Evolutionary conservation across 2,329 filamentous ascomycete species (phyloP).

Genomic region (Coniochaeta pulveracea): DNA sequence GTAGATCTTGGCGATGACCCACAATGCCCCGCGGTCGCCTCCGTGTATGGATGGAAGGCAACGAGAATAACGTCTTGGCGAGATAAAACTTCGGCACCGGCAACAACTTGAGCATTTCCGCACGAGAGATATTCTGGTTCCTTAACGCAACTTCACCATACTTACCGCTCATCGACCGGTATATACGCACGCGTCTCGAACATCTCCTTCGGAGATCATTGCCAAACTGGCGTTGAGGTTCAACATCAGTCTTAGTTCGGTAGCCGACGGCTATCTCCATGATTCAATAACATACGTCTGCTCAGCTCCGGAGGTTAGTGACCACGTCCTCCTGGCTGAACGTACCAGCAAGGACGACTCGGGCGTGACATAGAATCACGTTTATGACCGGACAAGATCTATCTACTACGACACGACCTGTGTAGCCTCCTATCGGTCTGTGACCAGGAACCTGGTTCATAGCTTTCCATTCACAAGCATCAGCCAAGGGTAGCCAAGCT

Average conservation of each 20-base stretch:
- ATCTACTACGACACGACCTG: too few species aligned
- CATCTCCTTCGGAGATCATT: neutral
- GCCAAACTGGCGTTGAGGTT: conserved; percentile 2
- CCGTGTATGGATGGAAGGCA: too few species aligned
- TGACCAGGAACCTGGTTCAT: conserved; percentile 5
- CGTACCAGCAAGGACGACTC: conserved; percentile 25
- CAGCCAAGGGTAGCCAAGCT: neutral
- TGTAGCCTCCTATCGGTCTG: too few species aligned
- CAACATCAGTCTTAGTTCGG: neutral
- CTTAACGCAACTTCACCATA: too few species aligned
- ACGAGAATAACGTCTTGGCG: too few species aligned
- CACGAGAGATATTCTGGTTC: too few species aligned
- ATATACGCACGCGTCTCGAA: too few species aligned
- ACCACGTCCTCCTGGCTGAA: conserved; percentile 17
- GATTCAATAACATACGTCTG: conserved; percentile 31
- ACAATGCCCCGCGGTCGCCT: too few species aligned
- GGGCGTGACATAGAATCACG: conserved; percentile 19
- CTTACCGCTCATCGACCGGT: too few species aligned
- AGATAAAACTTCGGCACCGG: too few species aligned
- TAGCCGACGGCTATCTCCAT: conserved; percentile 13
- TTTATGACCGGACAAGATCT: neutral
- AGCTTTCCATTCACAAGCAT: conserved; percentile 3
- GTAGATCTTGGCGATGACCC: too few species aligned
- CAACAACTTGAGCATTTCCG: too few species aligned
- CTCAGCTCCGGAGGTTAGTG: conserved; percentile 11